Evolutionary conservation across 805 yeast species (phyloP), one percentile per base, ranked within the genome.

Genomic region (Peterozyma xylosa): DNA sequence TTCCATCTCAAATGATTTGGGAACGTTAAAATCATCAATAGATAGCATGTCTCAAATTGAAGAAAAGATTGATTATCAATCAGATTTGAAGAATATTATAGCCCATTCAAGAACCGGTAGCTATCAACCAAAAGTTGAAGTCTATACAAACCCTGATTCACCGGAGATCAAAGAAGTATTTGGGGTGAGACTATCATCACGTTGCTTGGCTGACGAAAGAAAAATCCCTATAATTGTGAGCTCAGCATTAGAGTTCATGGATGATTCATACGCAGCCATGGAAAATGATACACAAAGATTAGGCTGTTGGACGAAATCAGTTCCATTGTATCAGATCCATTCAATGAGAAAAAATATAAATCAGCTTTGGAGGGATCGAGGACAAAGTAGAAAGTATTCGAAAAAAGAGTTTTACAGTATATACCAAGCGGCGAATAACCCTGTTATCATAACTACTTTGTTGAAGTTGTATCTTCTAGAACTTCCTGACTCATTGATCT

Each of bases 91-190:
- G 42, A 77, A 77, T 53, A 62, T 86, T 47, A 68, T 86, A 27
- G 84, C 80, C 46, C 77, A 76, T 50, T 80, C 82, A 55, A 73
- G 78, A 42, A 82, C 91, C 0, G 96, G 96, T 0, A 68, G 73
- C 36, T 87, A 84, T 61, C 67, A 74, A 40, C 96, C 96, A 13
- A 74, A 71, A 41, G 90, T 82, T 9, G 68, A 76, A 0, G 70
- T 84, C 13, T 87, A 86, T 60, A 95, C 86, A 56, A 86, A 85
- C 58, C 87, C 86, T 63, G 85, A 85, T 60, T 78, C 80, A 49
- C 74, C 86, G 5, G 76, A 79, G 38, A 67, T 63, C 38, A 73
- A 80, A 38, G 91, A 85, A 58, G 80, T 82, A 9, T 87, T 87
- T 64, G 96, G 96, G 11, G 82, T 85, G 39, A 90, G 82, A 49